Base-by-base conservation (phyloP, 2,329 filamentous ascomycete genomes). In the Zymoseptoria brevis region DNA sequence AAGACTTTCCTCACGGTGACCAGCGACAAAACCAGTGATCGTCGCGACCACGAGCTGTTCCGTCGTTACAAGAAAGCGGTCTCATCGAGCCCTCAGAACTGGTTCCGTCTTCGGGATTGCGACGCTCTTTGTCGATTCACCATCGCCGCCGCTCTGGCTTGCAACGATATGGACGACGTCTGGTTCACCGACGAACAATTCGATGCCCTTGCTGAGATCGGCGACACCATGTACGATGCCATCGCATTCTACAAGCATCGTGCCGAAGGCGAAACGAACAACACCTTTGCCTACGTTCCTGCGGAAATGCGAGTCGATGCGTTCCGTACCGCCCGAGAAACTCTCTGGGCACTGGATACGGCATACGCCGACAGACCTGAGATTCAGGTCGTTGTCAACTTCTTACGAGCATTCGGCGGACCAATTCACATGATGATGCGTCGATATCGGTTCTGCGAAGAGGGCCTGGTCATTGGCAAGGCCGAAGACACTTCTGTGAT, bases 371-470 rank as follows among this genome's bases (percentile, higher is more conserved):
- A 41, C 1, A 19, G 54, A 11, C 53, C 59, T 9, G 48, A 52
- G 19, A 21, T 51, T 53, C 60, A 51, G 8, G 8, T 41, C 45
- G 52, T 65, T 30, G 56, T 65, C 29, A 70, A 69, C 58, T 68
- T 74, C 45, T 6, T 72, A 6, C 69, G 72, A 1, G 60, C 63
- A 24, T 69, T 73, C 30, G 70, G 71, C 8, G 72, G 71, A 2
- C 68, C 72, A 1, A 65, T 73, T 24, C 71, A 74, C 50, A 68
- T 74, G 64, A 71, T 70, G 67, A 73, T 69, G 69, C 64, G 71
- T 19, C 62, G 71, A 4, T 73, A 74, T 60, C 67, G 72, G 3
- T 73, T 69, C 56, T 68, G 72, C 13, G 72, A 74, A 61, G 72
- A 74, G 26, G 67, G 61, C 5, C 55, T 73, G 29, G 65, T 61